Percentiles rank a stretch among this genome's conserved stretches.
Evolutionary conservation across 139 green algal species (phyloP).

Genomic region (Ulvella scutata): DNA sequence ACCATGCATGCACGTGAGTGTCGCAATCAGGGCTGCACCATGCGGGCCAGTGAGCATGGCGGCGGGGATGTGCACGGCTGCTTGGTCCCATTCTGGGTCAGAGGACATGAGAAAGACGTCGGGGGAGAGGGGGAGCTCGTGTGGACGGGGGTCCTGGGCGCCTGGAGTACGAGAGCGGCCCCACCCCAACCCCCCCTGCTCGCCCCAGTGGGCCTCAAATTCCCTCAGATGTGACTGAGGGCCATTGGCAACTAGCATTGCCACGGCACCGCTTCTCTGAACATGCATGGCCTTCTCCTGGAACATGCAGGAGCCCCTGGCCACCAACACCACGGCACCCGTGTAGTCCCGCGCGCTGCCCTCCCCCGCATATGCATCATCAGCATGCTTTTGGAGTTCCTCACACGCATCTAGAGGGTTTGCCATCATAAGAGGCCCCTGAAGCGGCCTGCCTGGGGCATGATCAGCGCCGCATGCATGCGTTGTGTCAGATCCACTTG

Average conservation of each 20-base stretch:
- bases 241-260: not conserved
- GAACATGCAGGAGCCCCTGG: conserved; percentile 42
- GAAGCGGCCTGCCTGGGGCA: too few species aligned
- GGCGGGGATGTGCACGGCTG: not conserved
- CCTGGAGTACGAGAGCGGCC: not conserved
- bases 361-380: too few species aligned
- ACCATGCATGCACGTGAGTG: not conserved
- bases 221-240: not conserved
- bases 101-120: not conserved
- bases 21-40: not conserved
- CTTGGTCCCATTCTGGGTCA: not conserved
- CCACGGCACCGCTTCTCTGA: not conserved
- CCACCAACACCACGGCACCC: conserved; percentile 26
- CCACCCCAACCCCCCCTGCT: not conserved
- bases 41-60: not conserved
- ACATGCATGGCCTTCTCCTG: conserved; percentile 24
- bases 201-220: not conserved
- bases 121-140: not conserved
- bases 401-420: conserved; percentile 28
- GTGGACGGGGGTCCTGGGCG: not conserved
- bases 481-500: too few species aligned
- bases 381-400: too few species aligned
- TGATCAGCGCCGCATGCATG: too few species aligned
- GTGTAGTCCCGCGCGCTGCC: conserved; percentile 1
- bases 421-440: conserved; percentile 8